Percentiles rank a stretch among this genome's conserved stretches.
Evolutionary conservation across 1,284 basidiomycete species (phyloP).

Genomic region (Puccinia coronata): DNA sequence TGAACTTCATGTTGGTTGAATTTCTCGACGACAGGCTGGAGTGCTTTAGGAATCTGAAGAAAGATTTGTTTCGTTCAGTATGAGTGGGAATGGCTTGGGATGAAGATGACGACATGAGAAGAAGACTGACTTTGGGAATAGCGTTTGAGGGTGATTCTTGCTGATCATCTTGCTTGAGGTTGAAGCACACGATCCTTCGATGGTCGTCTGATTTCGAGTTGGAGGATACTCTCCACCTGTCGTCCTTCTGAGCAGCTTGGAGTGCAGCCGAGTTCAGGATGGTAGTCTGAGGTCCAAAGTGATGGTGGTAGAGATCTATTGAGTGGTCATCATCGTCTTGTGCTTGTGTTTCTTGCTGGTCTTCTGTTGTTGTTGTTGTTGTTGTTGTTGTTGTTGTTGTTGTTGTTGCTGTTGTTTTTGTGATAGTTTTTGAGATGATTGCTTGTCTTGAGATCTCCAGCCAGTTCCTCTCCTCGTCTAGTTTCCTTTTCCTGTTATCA

Average conservation of each 20-base stretch:
- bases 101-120: no score
- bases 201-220: slow-evolving; percentile 3
- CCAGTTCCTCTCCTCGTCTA: slow-evolving; percentile 6
- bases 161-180: neutral
- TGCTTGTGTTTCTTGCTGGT: no score
- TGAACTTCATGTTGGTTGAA: neutral
- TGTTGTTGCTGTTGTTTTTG: no score
- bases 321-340: neutral
- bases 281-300: slow-evolving; percentile 22
- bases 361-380: neutral
- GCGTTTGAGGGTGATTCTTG: neutral
- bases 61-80: neutral
- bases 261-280: neutral
- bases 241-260: neutral
- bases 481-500: neutral
- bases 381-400: neutral
- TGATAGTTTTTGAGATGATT: slow-evolving; percentile 4
- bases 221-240: slow-evolving; percentile 16
- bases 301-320: slow-evolving; percentile 2
- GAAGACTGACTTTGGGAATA: neutral
- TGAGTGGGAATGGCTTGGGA: no score
- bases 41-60: neutral
- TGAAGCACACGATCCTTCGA: slow-evolving; percentile 2
- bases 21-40: neutral
- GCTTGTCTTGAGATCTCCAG: neutral